phyloP scores from a whole-genome alignment of 768 basidiomycete genomes.

The Boletus barrowsii region DNA sequence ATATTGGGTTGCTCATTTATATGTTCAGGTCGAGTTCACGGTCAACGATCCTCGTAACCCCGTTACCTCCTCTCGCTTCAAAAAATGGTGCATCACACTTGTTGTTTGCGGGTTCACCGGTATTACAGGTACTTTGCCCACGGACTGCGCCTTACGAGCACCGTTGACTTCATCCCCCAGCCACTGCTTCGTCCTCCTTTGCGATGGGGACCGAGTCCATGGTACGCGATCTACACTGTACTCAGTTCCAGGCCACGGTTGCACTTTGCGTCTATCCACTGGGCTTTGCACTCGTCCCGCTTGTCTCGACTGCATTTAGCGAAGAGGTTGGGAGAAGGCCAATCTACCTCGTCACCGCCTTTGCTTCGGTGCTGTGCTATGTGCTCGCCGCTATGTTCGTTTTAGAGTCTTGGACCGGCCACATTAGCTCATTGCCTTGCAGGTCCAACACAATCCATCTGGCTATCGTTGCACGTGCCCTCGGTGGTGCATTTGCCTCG shows the following conservation, averaged over 20 bases:
- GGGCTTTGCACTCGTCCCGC: conserved; percentile 60
- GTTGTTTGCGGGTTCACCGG: conserved; percentile 31
- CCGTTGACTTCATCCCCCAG: conserved; percentile 26
- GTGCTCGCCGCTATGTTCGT: conserved; percentile 32
- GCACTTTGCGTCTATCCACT: conserved; percentile 53
- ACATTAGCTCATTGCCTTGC: background rate
- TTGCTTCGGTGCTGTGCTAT: conserved; percentile 44
- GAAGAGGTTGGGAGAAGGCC: conserved; percentile 68
- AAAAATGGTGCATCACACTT: conserved; percentile 41
- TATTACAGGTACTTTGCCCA: conserved; percentile 20
- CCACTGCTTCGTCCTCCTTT: conserved; percentile 50
- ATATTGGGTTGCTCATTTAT: background rate
- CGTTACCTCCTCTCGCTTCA: conserved; percentile 31
- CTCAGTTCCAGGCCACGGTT: conserved; percentile 42
- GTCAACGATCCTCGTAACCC: conserved; percentile 39
- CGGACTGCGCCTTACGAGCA: background rate
- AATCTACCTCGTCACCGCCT: conserved; percentile 48
- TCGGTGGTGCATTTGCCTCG: conserved; percentile 63
- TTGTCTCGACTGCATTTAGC: conserved; percentile 64
- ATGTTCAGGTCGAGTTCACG: conserved; percentile 36
- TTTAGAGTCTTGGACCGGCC: background rate
- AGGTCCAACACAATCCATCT: conserved; percentile 48
- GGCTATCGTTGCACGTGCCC: conserved; percentile 56
- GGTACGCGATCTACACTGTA: conserved; percentile 43
- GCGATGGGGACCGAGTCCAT: conserved; percentile 55